A percentile compares a stretch with the other conserved stretches of the same genome.
Conservation (phyloP, 176 grass and related monocot species). For the Rhipidocladum racemiflorum region DNA sequence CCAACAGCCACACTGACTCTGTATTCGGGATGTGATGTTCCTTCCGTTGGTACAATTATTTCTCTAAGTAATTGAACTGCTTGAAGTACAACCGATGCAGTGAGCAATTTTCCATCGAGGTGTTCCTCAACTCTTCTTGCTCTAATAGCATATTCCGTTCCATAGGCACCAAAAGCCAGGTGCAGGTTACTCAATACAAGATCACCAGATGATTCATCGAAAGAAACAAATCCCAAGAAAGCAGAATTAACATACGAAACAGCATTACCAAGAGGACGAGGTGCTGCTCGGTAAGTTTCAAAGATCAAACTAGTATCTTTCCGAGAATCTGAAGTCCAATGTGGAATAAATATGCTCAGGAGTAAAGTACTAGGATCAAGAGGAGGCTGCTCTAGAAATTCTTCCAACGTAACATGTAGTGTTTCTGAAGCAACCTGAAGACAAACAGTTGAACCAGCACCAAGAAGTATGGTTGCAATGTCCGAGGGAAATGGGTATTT, state of each 20-base stretch:
- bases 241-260: slow-evolving; percentile 69
- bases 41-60: slow-evolving; percentile 54
- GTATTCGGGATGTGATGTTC: slow-evolving; percentile 57
- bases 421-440: slow-evolving; percentile 43
- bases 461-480: slow-evolving; percentile 74
- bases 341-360: slow-evolving; percentile 64
- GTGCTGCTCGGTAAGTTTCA: slow-evolving; percentile 61
- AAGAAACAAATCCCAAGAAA: slow-evolving; percentile 42
- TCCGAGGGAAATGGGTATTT: slow-evolving; percentile 61
- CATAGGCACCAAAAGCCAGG: slow-evolving; percentile 75
- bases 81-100: slow-evolving; percentile 49
- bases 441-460: slow-evolving; percentile 45
- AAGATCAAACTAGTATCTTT: slow-evolving; percentile 34
- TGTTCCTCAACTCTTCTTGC: slow-evolving; percentile 60
- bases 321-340: slow-evolving; percentile 28
- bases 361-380: slow-evolving; percentile 44
- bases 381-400: slow-evolving; percentile 58
- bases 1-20: slow-evolving; percentile 68
- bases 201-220: slow-evolving; percentile 34
- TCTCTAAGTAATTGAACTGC: slow-evolving; percentile 49
- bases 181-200: slow-evolving; percentile 43
- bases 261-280: slow-evolving; percentile 72
- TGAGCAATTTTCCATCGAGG: slow-evolving; percentile 47
- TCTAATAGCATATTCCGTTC: slow-evolving; percentile 70
- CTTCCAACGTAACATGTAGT: slow-evolving; percentile 54